Conservation (phyloP, 2,329 filamentous ascomycete species). For the Fusarium annulatum region DNA sequence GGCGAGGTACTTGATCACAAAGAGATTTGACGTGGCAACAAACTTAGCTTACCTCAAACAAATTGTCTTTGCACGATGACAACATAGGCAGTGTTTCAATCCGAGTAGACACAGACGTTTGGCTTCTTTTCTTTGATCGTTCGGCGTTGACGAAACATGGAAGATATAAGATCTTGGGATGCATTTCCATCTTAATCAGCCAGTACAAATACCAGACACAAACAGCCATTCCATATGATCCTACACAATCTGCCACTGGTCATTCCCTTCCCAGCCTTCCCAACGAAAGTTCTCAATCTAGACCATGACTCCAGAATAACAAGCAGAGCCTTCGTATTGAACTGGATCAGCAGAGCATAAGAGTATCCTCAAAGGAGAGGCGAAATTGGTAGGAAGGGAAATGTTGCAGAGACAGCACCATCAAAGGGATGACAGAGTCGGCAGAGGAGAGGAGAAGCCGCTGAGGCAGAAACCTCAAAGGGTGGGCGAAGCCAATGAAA, state of each 20-base stretch:
- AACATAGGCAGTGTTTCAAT: fast-evolving
- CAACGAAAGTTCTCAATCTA: background rate
- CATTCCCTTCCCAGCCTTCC: too few relatives aligned
- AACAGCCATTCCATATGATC: background rate
- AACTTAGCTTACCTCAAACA: background rate
- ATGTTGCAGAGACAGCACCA: background rate
- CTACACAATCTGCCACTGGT: background rate
- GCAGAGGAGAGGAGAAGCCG: background rate
- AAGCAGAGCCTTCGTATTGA: background rate
- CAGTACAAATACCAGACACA: background rate
- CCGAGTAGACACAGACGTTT: fast-evolving
- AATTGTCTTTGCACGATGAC: too few relatives aligned
- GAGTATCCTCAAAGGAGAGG: background rate
- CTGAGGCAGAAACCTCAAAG: background rate
- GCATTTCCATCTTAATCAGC: background rate
- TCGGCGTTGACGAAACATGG: background rate
- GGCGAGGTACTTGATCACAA: background rate
- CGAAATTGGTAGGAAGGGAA: too few relatives aligned
- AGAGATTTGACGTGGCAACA: background rate
- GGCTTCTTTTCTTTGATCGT: background rate
- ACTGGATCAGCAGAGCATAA: background rate
- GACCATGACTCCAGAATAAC: background rate
- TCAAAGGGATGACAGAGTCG: background rate
- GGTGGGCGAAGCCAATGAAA: background rate
- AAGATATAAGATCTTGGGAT: background rate